Conservation (phyloP, 73 alveolate genomes). For the Tetrahymena borealis region DNA sequence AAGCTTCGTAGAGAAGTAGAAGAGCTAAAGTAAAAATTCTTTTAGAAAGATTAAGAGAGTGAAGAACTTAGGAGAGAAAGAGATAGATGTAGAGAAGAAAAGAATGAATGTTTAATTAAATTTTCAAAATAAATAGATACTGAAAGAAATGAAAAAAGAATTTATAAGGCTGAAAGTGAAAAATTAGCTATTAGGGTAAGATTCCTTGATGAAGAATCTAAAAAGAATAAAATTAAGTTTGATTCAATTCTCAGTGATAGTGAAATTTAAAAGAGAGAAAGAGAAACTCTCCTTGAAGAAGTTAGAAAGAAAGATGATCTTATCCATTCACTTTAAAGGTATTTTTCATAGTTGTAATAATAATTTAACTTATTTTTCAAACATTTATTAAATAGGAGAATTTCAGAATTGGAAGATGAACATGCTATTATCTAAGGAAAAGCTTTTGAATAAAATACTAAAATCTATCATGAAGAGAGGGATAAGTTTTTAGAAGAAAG, state of each 20-base stretch:
- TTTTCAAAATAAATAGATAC: conserved; percentile 17
- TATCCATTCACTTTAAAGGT: conserved; percentile 12
- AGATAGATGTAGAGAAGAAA: conserved; percentile 40
- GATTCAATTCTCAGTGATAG: conserved; percentile 11
- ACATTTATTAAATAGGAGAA: conserved; percentile 7
- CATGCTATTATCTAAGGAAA: background rate
- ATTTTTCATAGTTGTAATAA: background rate
- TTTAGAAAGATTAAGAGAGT: conserved; percentile 14
- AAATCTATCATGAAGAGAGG: conserved; percentile 29
- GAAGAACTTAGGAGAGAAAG: conserved; percentile 42
- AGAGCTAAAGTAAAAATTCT: conserved; percentile 18
- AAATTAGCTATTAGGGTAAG: conserved; percentile 16
- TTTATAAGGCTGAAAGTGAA: conserved; percentile 26
- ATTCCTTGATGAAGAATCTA: conserved; percentile 36
- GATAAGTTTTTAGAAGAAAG: conserved; percentile 31
- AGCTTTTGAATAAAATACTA: conserved; percentile 8
- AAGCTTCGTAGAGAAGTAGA: conserved; percentile 30
- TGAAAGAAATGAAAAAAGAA: conserved; percentile 33
- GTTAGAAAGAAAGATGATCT: conserved; percentile 40
- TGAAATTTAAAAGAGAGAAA: conserved; percentile 24
- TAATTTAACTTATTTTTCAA: background rate
- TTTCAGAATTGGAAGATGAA: conserved; percentile 39
- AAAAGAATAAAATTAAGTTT: conserved; percentile 22
- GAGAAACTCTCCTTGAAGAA: conserved; percentile 11
- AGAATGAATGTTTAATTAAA: conserved; percentile 29